These are phyloP conservation scores for Cenchrus americanus DNA, from an alignment of 176 grass and related monocot species.

Conservation along the genomic window DNA sequence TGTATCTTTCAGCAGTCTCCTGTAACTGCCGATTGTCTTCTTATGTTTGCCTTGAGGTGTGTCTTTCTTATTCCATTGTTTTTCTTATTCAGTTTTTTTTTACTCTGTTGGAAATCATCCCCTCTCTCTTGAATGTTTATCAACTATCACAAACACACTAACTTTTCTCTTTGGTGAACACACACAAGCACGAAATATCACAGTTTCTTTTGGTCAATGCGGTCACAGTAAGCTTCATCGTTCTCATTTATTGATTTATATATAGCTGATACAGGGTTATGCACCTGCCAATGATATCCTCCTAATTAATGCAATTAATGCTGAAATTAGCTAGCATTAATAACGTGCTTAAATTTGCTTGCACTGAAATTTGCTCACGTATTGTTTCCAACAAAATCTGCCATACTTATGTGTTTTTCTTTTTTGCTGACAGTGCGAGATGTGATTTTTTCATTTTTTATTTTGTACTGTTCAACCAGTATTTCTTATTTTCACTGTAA, in stretches of 20 bases:
- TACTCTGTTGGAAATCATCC: not conserved
- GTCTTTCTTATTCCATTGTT: constrained; percentile 27
- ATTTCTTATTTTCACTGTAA: constrained; percentile 5
- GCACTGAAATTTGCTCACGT: no score
- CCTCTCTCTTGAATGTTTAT: not conserved
- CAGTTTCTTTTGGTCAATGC: not conserved
- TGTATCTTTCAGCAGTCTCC: constrained; percentile 85
- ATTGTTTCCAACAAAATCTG: no score
- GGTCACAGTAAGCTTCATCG: no score
- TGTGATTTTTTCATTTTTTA: constrained; percentile 1
- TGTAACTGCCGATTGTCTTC: constrained; percentile 72
- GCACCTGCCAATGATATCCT: not conserved
- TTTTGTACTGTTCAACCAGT: not conserved
- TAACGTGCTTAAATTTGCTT: no score
- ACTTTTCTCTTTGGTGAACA: not conserved
- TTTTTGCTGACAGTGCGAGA: not conserved
- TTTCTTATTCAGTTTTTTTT: constrained; percentile 1
- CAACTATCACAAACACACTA: not conserved
- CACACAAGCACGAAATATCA: not conserved
- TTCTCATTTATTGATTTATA: not conserved
- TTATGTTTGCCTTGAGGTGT: constrained; percentile 88
- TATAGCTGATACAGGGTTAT: not conserved
- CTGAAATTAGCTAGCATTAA: no score
- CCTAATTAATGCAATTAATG: not conserved
- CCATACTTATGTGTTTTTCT: constrained; percentile 12